A percentile compares a stretch with the other conserved stretches of the same genome.
Conservation (phyloP, 139 green algal genomes). For the Volvox africanus region DNA sequence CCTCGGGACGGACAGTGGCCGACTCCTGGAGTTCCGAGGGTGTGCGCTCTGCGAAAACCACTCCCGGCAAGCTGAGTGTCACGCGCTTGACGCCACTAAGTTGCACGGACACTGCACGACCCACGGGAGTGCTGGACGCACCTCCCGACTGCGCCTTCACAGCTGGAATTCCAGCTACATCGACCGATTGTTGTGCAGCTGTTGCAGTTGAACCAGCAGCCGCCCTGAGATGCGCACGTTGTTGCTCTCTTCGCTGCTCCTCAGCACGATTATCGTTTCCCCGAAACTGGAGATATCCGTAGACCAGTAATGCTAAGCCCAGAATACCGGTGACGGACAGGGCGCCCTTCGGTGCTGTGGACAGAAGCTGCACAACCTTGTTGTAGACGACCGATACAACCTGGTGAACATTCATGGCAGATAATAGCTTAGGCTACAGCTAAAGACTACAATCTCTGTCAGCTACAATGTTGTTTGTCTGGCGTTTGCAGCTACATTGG, state of each 20-base stretch:
- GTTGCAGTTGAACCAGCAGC: not conserved
- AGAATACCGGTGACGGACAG: constrained; percentile 73
- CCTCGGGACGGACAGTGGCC: constrained; percentile 64
- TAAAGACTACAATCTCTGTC: not conserved
- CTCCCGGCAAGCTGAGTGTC: constrained; percentile 76
- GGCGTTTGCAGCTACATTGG: not conserved
- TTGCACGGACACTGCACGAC: constrained; percentile 55
- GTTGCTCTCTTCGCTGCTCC: not conserved
- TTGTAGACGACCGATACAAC: constrained; percentile 46
- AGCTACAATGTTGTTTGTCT: not conserved
- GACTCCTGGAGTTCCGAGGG: constrained; percentile 68
- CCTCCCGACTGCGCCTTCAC: not conserved
- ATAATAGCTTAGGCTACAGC: not conserved
- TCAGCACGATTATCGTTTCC: not conserved
- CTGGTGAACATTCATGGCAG: constrained; percentile 11
- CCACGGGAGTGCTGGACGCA: constrained; percentile 27
- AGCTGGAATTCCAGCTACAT: not conserved
- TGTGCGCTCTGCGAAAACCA: constrained; percentile 73
- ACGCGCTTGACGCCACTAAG: constrained; percentile 71
- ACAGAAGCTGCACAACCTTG: constrained; percentile 37
- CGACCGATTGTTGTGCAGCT: not conserved
- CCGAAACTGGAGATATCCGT: constrained; percentile 62
- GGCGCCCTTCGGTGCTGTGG: constrained; percentile 49
- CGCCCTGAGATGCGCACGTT: not conserved
- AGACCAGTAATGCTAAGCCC: constrained; percentile 68